Base-by-base conservation (phyloP, 352 stramenopile species). In the Phytopythium chamaehyphon region DNA sequence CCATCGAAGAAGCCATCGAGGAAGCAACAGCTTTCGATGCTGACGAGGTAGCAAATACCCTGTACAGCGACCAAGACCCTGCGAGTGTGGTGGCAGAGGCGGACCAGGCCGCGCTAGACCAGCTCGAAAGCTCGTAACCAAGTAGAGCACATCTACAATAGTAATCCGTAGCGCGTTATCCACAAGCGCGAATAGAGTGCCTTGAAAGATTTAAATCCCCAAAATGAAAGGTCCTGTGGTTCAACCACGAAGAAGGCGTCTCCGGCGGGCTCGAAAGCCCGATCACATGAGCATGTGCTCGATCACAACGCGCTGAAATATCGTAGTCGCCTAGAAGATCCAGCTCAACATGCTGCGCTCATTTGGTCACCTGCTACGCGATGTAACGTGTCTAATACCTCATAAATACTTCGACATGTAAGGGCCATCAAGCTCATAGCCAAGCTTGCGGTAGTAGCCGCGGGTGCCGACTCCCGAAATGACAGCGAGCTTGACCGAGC, bases 381-480 rank as follows among this genome's bases (percentile, higher is more conserved):
- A n/a, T n/a, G n/a, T n/a, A n/a, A n/a, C n/a, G n/a, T n/a, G n/a
- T n/a, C n/a, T n/a, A n/a, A 6, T 3, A 31, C 16, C 36, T 81
- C 54, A 87, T 67, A 87, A 73, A 77, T 79, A 83, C 66, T 98
- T 98, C 61, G 80, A 96, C 96, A 98, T 98, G 76, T 98, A 98
- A 9, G 93, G 89, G 40, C 96, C 96, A 68, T 98, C 93, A 47
- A 98, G 76, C 48, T 96, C 76, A 71, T 98, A 99, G 28, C 95
- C 96, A 53, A 99, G 79, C 73, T 98, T 98, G 44, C 95, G 79
- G 70, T 99, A 98, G 73, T 98, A 99, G 63, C 98, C 81, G 22
- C 96, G 76, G 43, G 95, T 98, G 18, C 96, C 95, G 31, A 99
- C 96, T 24, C 96, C 78, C 23, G 94, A 91, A 65, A 99, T 99